These are phyloP conservation scores for Mycena galopus DNA, from an alignment of 768 basidiomycete species.

Conservation along the genomic window DNA sequence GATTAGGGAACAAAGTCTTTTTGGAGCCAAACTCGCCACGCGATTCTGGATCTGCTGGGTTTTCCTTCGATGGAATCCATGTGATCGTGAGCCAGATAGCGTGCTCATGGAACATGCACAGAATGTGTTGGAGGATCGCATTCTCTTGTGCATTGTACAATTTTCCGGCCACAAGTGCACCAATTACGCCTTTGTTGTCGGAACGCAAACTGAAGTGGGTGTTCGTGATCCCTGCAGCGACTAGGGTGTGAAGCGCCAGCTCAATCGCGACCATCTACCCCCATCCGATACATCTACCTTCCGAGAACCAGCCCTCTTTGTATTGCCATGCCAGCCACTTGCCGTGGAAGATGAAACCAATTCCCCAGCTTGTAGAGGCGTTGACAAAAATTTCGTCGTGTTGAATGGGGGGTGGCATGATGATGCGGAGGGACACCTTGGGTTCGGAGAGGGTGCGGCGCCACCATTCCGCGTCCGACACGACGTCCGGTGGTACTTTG, in stretches of 20 bases:
- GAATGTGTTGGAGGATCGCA: slow-evolving; percentile 45
- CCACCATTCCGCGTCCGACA: background rate
- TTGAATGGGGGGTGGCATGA: slow-evolving; percentile 13
- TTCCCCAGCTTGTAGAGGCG: slow-evolving; percentile 55
- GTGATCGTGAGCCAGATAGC: slow-evolving; percentile 41
- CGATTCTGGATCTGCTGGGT: slow-evolving; percentile 52
- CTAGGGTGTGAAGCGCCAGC: slow-evolving; percentile 51
- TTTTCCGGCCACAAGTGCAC: slow-evolving; percentile 42
- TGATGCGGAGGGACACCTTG: slow-evolving; percentile 1
- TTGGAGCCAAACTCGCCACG: slow-evolving; percentile 32
- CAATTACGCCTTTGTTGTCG: slow-evolving; percentile 58
- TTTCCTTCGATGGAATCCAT: slow-evolving; percentile 49
- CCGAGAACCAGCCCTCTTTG: slow-evolving; percentile 43
- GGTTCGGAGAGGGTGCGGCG: background rate
- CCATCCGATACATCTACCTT: slow-evolving; percentile 55
- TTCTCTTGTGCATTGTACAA: slow-evolving; percentile 44
- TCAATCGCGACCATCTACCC: slow-evolving; percentile 61
- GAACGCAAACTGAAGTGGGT: slow-evolving; percentile 49
- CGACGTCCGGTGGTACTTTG: background rate
- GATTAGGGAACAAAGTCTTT: background rate
- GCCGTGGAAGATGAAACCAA: slow-evolving; percentile 52
- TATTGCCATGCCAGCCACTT: slow-evolving; percentile 58
- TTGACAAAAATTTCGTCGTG: slow-evolving; percentile 52
- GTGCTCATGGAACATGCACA: slow-evolving; percentile 37
- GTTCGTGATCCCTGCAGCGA: slow-evolving; percentile 39